phyloP scores from a whole-genome alignment of 257 asterid genomes.

The Capsicum pubescens region DNA sequence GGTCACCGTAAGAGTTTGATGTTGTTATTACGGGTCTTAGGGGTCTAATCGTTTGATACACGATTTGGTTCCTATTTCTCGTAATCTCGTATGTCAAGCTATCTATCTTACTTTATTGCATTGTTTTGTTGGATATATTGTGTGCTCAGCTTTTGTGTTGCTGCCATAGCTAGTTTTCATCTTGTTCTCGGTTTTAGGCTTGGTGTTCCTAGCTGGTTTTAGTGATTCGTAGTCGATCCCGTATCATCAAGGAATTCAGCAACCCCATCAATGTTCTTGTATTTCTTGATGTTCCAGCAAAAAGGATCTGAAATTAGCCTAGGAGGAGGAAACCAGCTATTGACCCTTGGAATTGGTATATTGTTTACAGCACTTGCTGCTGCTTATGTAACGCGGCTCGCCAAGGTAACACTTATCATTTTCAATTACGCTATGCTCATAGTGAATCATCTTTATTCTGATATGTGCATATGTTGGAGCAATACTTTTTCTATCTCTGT shows the following conservation, averaged over 20 bases:
- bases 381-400: conserved; percentile 76
- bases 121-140: no score
- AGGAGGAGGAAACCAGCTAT: conserved; percentile 62
- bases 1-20: no score
- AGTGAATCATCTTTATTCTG: not conserved
- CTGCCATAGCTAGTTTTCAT: no score
- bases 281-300: conserved; percentile 55
- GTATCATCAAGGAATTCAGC: not conserved
- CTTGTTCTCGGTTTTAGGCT: no score
- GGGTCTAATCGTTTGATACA: no score
- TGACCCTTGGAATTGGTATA: conserved; percentile 82
- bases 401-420: conserved; percentile 61
- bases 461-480: not conserved
- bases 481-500: not conserved
- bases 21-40: no score
- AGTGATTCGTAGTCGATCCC: no score
- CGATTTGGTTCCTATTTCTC: no score
- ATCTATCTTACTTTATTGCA: no score
- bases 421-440: not conserved
- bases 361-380: conserved; percentile 87
- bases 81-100: no score
- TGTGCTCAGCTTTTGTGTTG: no score
- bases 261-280: not conserved
- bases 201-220: no score
- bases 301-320: conserved; percentile 74